Evolutionary conservation across 495 filamentous ascomycete species (phyloP).

Genomic region (Trichoderma orchidacearum): DNA sequence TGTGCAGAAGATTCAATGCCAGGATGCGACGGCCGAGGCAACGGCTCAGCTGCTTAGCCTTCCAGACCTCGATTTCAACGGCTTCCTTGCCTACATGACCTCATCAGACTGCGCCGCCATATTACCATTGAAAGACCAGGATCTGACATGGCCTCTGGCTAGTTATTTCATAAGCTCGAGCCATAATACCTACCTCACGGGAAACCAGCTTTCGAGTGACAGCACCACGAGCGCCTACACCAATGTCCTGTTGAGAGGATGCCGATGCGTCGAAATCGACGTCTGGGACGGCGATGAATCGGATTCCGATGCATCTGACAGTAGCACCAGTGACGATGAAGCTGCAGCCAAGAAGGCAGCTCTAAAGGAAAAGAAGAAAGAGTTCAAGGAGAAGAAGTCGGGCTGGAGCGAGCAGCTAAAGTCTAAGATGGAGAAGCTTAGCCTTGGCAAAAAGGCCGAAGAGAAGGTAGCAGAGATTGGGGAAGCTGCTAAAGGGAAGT

Average conservation of each 20-base stretch:
- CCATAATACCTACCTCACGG: constrained; percentile 90
- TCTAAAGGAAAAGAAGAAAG: constrained; percentile 11
- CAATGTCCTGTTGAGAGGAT: constrained; percentile 70
- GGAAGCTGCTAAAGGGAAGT: not conserved
- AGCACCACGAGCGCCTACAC: constrained; percentile 72
- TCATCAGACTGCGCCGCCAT: constrained; percentile 35
- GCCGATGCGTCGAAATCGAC: constrained; percentile 89
- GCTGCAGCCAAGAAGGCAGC: constrained; percentile 5
- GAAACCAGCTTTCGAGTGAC: constrained; percentile 80
- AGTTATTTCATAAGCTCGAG: constrained; percentile 87
- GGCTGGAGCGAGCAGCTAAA: constrained; percentile 14
- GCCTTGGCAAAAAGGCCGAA: constrained; percentile 22
- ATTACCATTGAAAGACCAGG: constrained; percentile 22
- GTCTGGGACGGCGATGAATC: constrained; percentile 76
- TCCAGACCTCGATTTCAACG: constrained; percentile 26
- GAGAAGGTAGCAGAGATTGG: constrained; percentile 12
- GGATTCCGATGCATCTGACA: constrained; percentile 21
- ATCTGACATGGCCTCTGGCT: constrained; percentile 54
- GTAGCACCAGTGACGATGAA: constrained; percentile 15
- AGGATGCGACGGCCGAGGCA: constrained; percentile 14
- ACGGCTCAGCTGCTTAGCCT: constrained; percentile 8
- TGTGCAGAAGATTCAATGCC: constrained; percentile 20
- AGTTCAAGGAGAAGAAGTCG: constrained; percentile 15
- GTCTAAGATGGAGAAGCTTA: constrained; percentile 21
- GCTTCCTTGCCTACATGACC: constrained; percentile 48